Percentiles rank a stretch among this genome's conserved stretches.
Evolutionary conservation across 2,329 filamentous ascomycete species (phyloP).

Genomic region (Aspergillus pseudoterreus): DNA sequence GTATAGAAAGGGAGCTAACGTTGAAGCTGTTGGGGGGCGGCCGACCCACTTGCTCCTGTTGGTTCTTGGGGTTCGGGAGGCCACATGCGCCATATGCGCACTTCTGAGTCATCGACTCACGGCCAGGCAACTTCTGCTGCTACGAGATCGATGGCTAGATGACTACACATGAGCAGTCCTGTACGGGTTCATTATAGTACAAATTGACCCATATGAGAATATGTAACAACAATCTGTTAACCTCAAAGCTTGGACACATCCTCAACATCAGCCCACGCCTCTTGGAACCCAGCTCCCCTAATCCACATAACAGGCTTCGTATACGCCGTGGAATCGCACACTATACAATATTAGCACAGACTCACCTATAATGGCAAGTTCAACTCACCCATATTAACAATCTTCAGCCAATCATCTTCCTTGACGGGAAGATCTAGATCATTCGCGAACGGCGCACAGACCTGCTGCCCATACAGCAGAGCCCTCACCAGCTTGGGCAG

Average conservation of each 20-base stretch:
- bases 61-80: not conserved
- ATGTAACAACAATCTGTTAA: no score
- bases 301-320: constrained; percentile 31
- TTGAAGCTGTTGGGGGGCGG: constrained; percentile 32
- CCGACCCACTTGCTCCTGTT: constrained; percentile 29
- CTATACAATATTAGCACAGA: constrained; percentile 19
- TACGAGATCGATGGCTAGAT: not conserved
- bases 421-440: constrained; percentile 30
- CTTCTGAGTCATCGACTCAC: no score
- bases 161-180: no score
- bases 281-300: constrained; percentile 38
- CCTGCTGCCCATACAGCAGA: constrained; percentile 61
- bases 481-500: constrained; percentile 70
- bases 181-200: no score
- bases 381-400: constrained; percentile 43
- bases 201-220: no score
- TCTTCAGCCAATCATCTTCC: constrained; percentile 43
- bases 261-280: constrained; percentile 35
- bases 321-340: constrained; percentile 34
- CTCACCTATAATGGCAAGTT: not conserved
- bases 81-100: no score
- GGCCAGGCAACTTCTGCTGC: not conserved
- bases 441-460: constrained; percentile 33
- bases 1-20: constrained; percentile 6
- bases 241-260: constrained; percentile 18